Conservation (phyloP, 2,329 filamentous ascomycete species). For the Xenosphaeropsis pyriputrescens region DNA sequence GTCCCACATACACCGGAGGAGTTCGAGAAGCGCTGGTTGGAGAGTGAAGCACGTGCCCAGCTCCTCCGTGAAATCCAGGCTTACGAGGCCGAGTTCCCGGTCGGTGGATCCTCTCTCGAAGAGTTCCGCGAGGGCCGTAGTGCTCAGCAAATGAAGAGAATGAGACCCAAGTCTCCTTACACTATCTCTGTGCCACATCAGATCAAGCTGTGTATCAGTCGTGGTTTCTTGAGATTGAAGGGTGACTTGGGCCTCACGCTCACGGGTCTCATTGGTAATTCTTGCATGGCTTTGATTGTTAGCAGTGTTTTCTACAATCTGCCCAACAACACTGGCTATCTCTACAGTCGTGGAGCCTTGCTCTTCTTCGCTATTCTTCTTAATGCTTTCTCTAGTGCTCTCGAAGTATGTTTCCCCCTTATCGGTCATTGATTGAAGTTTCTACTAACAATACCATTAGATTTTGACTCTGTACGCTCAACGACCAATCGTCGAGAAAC, state of each 20-base stretch:
- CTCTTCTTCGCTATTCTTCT: conserved; percentile 55
- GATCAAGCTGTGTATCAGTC: conserved; percentile 63
- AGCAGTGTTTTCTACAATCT: conserved; percentile 52
- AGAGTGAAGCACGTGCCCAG: conserved; percentile 25
- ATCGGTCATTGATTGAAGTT: background rate
- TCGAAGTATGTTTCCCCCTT: conserved; percentile 25
- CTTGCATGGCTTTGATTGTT: conserved; percentile 45
- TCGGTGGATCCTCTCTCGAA: conserved; percentile 13
- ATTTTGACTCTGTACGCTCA: conserved; percentile 71
- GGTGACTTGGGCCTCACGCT: conserved; percentile 51
- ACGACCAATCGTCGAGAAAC: conserved; percentile 85
- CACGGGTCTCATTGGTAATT: conserved; percentile 18
- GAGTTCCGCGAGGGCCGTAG: conserved; percentile 20
- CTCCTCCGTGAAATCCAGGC: conserved; percentile 30
- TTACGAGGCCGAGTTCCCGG: conserved; percentile 27
- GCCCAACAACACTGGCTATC: conserved; percentile 32
- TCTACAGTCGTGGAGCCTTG: conserved; percentile 46
- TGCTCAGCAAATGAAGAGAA: conserved; percentile 22
- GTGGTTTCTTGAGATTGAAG: conserved; percentile 60
- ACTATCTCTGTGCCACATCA: conserved; percentile 53
- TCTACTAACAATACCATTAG: conserved; percentile 17
- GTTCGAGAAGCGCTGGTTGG: conserved; percentile 32
- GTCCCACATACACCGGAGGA: conserved; percentile 38
- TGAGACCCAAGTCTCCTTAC: conserved; percentile 44
- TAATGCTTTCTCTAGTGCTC: conserved; percentile 45